Percentiles rank a stretch among this genome's conserved stretches.
Conservation (phyloP, 164 flowering plant species). For the Nymphaea colorata region DNA sequence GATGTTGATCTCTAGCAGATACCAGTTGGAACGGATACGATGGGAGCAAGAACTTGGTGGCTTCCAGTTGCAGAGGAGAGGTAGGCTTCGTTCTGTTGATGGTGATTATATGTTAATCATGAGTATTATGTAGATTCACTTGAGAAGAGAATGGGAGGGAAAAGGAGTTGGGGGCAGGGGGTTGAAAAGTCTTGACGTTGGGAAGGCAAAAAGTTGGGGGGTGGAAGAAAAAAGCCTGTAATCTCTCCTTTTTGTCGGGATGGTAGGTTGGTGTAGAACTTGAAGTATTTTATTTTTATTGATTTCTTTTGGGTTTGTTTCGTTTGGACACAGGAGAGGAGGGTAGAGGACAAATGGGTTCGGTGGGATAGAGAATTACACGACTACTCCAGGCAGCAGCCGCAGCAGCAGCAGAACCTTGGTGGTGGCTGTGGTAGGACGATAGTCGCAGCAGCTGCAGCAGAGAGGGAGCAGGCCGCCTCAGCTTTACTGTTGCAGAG, state of each 20-base stretch:
- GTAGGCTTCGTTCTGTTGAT: not conserved
- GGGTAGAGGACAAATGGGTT: not conserved
- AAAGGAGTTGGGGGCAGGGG: conserved; percentile 2
- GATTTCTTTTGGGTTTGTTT: too few species aligned
- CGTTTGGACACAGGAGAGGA: not conserved
- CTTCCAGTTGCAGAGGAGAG: too few species aligned
- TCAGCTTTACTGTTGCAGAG: not conserved
- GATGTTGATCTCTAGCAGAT: not conserved
- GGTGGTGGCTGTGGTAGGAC: not conserved
- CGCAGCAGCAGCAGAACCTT: too few species aligned
- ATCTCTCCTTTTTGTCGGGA: not conserved
- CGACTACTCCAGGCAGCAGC: not conserved
- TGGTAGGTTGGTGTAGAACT: not conserved
- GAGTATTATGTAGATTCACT: not conserved
- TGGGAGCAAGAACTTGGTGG: too few species aligned
- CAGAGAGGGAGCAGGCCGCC: not conserved
- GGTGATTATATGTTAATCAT: not conserved
- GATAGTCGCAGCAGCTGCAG: not conserved
- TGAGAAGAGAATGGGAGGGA: not conserved
- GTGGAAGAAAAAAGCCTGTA: not conserved
- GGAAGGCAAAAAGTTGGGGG: conserved; percentile 16
- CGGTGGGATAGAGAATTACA: not conserved
- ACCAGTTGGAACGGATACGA: not conserved
- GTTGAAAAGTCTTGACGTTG: conserved; percentile 32
- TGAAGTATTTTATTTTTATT: not conserved